Evolutionary conservation across 116 monocot genomes (phyloP).

Genomic region (Trichopus zeylanicus): DNA sequence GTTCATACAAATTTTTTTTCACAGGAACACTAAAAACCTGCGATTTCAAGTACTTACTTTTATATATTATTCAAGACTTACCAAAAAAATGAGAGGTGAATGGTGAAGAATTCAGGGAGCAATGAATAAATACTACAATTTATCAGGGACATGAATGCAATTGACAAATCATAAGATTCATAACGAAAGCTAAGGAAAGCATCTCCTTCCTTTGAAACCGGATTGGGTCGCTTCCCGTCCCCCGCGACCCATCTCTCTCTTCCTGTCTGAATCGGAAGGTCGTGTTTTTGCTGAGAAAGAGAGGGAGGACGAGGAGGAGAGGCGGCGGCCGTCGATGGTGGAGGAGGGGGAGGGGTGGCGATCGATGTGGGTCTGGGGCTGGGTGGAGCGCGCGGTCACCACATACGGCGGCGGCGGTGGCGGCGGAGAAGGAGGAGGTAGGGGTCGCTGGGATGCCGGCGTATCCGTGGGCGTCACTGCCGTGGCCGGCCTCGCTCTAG

Average conservation of each 20-base stretch:
- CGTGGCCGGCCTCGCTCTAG: slow-evolving; percentile 57
- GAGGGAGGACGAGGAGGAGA: neutral
- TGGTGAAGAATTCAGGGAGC: too few relatives aligned
- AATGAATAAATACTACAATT: too few relatives aligned
- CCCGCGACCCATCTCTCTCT: neutral
- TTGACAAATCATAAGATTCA: too few relatives aligned
- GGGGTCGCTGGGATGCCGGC: slow-evolving; percentile 46
- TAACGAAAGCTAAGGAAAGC: too few relatives aligned
- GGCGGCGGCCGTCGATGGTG: slow-evolving; percentile 8
- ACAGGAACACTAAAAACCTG: too few relatives aligned
- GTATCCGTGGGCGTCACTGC: slow-evolving; percentile 67
- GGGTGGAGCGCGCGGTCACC: slow-evolving; percentile 20
- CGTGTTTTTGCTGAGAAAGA: neutral
- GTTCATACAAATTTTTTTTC: too few relatives aligned
- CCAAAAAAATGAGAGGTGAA: too few relatives aligned
- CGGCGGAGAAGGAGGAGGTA: slow-evolving; percentile 6
- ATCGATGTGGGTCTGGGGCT: slow-evolving; percentile 46
- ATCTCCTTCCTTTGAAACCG: too few relatives aligned
- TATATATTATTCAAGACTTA: too few relatives aligned
- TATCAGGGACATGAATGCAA: too few relatives aligned
- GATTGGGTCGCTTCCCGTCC: too few relatives aligned
- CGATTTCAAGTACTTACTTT: too few relatives aligned
- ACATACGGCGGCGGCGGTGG: slow-evolving; percentile 1
- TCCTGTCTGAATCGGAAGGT: neutral
- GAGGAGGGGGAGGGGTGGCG: slow-evolving; percentile 6